Percentiles rank a stretch among this genome's conserved stretches.
phyloP scores from a whole-genome alignment of 2,329 filamentous ascomycete species.

The Trichoderma gracile region DNA sequence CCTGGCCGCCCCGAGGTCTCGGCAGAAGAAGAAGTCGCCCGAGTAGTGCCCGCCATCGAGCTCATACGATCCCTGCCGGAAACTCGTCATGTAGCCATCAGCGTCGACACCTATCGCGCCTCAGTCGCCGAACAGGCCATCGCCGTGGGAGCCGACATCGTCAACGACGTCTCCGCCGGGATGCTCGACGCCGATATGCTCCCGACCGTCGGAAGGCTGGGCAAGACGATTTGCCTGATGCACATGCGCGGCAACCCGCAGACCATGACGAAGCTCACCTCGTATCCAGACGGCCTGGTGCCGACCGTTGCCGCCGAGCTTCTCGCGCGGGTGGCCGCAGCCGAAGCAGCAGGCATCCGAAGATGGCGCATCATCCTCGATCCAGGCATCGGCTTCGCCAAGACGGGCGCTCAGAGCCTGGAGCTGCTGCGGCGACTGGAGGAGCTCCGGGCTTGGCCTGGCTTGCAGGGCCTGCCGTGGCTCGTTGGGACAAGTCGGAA shows the following conservation, averaged over 20 bases:
- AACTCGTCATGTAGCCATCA: constrained; percentile 67
- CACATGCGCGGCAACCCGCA: constrained; percentile 88
- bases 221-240: constrained; percentile 81
- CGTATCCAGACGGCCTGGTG: constrained; percentile 70
- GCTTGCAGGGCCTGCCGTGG: constrained; percentile 75
- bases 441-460: constrained; percentile 64
- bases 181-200: constrained; percentile 80
- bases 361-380: constrained; percentile 95
- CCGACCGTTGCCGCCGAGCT: constrained; percentile 68
- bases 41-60: constrained; percentile 77
- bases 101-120: constrained; percentile 90
- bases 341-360: constrained; percentile 76
- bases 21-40: constrained; percentile 70
- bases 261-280: constrained; percentile 71
- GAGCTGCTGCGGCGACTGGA: constrained; percentile 70
- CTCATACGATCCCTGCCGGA: constrained; percentile 69
- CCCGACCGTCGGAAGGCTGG: constrained; percentile 70
- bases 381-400: constrained; percentile 92
- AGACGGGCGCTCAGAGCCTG: constrained; percentile 77
- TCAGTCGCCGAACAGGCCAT: constrained; percentile 76
- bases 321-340: constrained; percentile 66
- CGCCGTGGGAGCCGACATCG: constrained; percentile 78
- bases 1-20: constrained; percentile 71
- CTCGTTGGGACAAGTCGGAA: constrained; percentile 87
- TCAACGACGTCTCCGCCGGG: constrained; percentile 93